Evolutionary conservation across 164 flowering plant species (phyloP).

Genomic region (Akebia trifoliata): DNA sequence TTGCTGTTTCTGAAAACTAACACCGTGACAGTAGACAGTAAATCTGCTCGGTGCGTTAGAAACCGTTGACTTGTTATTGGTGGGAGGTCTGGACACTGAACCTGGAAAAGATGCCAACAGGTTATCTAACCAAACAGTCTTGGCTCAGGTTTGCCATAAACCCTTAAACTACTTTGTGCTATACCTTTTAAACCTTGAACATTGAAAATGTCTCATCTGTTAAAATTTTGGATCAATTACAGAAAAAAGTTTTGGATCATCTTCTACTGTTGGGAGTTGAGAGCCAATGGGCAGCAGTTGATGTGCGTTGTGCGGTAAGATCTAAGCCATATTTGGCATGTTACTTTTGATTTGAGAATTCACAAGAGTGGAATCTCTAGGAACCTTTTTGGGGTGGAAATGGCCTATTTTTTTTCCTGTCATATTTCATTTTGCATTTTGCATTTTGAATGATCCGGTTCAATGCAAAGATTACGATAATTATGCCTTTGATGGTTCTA

Average conservation of each 20-base stretch:
- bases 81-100: conserved; percentile 55
- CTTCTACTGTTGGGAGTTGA: conserved; percentile 90
- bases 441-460: neutral
- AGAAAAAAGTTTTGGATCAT: conserved; percentile 78
- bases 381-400: neutral
- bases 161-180: neutral
- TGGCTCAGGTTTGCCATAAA: conserved; percentile 72
- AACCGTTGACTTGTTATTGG: conserved; percentile 61
- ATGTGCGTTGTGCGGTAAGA: conserved; percentile 85
- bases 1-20: conserved; percentile 27
- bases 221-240: conserved; percentile 19
- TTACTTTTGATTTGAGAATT: neutral
- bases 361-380: neutral
- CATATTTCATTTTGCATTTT: neutral
- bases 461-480: neutral
- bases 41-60: conserved; percentile 85
- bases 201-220: conserved; percentile 6
- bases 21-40: conserved; percentile 78
- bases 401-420: neutral
- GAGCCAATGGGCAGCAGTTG: conserved; percentile 94
- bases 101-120: conserved; percentile 60
- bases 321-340: neutral
- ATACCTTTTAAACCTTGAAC: neutral
- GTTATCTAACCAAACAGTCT: conserved; percentile 61
- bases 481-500: neutral